Conservation (phyloP, 1,284 basidiomycete genomes). For the Boletus holoroseus region DNA sequence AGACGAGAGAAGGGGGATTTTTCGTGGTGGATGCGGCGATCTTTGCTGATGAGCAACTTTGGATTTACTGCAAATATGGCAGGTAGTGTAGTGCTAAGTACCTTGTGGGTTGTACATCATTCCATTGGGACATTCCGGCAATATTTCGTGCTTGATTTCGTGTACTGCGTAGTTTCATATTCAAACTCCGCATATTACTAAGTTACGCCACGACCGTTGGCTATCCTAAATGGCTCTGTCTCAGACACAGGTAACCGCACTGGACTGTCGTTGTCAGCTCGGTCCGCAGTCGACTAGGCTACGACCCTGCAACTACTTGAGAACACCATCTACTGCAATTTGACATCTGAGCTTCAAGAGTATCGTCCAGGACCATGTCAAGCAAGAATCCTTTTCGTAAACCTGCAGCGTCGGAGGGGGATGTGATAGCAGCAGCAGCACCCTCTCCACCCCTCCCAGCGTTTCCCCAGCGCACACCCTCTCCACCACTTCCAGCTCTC, state of each 20-base stretch:
- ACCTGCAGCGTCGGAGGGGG: neutral
- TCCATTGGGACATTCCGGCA: too few relatives aligned
- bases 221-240: neutral
- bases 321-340: neutral
- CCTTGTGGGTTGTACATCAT: too few relatives aligned
- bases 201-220: neutral
- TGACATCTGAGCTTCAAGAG: neutral
- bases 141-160: too few relatives aligned
- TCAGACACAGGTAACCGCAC: neutral
- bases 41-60: too few relatives aligned
- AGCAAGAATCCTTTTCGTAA: slow-evolving; percentile 22
- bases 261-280: too few relatives aligned
- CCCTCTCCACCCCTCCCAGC: slow-evolving; percentile 14
- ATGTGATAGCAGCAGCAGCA: neutral
- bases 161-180: neutral
- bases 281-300: neutral
- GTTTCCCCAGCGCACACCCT: slow-evolving; percentile 3
- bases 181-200: neutral
- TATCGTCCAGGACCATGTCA: slow-evolving; percentile 8
- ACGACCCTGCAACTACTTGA: neutral
- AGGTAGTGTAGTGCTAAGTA: too few relatives aligned
- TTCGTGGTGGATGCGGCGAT: too few relatives aligned
- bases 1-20: too few relatives aligned
- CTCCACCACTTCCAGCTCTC: slow-evolving; percentile 14
- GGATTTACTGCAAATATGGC: too few relatives aligned